Base-by-base conservation (phyloP, 129 eudicot genomes). In the Oenanthe sinensis region DNA sequence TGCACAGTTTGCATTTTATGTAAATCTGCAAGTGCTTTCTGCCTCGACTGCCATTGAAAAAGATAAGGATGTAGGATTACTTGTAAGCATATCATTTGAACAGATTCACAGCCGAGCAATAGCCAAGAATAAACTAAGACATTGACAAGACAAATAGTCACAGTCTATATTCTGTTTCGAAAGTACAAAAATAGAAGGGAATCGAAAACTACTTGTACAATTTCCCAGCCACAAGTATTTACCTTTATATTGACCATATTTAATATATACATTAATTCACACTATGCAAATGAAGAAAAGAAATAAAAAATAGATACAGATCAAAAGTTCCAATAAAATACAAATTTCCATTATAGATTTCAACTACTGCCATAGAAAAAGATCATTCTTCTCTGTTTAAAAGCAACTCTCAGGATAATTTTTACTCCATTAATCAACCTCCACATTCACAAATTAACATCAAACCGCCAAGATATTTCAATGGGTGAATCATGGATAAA, bases 11-110 rank as follows among this genome's bases (percentile, higher is more conserved):
- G 95, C 96, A 92, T 90, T 81, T 86, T 94, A n/a, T 89, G 89
- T 82, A 96, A 83, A 86, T 96, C 99, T 7, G 86, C 88, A 63
- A 92, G 82, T 62, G 99, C 99, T 75, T 92, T 96, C 82, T 90
- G 91, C 87, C 97, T 92, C 14, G 99, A 96, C 99, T 92, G 99
- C 74, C 84, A 90, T 67, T 70, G 24, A 26, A 58, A 55, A 73
- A 85, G 19, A 46, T 30, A 71, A 75, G 63, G 44, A 54, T 20
- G 55, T 78, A 12, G 74, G 54, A 83, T 54, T 52, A 83, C 36
- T 40, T 74, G 70, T 54, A 78, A 74, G 45, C 76, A 44, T 17
- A 44, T 44, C 22, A 48, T 49, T 8, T 36, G 44, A 80, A 80
- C 76, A 52, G 50, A 71, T 39, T 71, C 3, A 15, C 43, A 13